Percentiles rank a stretch among this genome's conserved stretches.
These are phyloP conservation scores for Crepidotus sp. DNA, from an alignment of 1,284 basidiomycete genomes.

Conservation along the genomic window DNA sequence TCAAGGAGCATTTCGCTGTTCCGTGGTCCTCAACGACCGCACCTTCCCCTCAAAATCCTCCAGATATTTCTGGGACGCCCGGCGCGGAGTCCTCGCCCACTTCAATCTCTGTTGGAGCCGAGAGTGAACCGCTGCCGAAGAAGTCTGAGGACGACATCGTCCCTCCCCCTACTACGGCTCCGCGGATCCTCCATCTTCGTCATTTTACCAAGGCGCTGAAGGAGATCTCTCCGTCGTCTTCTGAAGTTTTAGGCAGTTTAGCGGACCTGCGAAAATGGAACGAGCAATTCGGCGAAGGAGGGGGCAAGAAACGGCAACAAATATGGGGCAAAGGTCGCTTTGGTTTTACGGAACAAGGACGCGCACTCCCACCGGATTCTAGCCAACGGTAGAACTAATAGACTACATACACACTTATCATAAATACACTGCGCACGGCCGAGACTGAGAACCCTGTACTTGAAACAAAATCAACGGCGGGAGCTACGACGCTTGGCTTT, in stretches of 20 bases:
- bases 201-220: constrained; percentile 78
- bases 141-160: constrained; percentile 3
- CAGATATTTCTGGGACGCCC: constrained; percentile 1
- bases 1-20: constrained; percentile 73
- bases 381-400: constrained; percentile 9
- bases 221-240: constrained; percentile 82
- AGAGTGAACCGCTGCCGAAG: constrained; percentile 1
- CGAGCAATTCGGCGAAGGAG: constrained; percentile 82
- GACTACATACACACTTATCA: constrained; percentile 9
- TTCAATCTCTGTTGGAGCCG: neutral
- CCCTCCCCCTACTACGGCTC: constrained; percentile 18
- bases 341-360: constrained; percentile 55
- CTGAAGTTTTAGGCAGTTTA: constrained; percentile 72
- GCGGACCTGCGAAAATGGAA: constrained; percentile 85
- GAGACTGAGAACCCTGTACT: too few species aligned
- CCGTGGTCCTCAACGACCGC: constrained; percentile 48
- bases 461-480: constrained; percentile 2
- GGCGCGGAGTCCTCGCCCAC: constrained; percentile 1
- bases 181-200: constrained; percentile 43
- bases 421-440: neutral
- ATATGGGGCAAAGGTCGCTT: constrained; percentile 71
- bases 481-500: constrained; percentile 26
- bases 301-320: constrained; percentile 44
- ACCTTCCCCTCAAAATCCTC: neutral
- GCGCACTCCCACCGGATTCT: constrained; percentile 30